Evolutionary conservation across 2,329 filamentous ascomycete genomes (phyloP), one percentile per base, ranked within the genome.

Genomic region (Gnomoniopsis sp.): DNA sequence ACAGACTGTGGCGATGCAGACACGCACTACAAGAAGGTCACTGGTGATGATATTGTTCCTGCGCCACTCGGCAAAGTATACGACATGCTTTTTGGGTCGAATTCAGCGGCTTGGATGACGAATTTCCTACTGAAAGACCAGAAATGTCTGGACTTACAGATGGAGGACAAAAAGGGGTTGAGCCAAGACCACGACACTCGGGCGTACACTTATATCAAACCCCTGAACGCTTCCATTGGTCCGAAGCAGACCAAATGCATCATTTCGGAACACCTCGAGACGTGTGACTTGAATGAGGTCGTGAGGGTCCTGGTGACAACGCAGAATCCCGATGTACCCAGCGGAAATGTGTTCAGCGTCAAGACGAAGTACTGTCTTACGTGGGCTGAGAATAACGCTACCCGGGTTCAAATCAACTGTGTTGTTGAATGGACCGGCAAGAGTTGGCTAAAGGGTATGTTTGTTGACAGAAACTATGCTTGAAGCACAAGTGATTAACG

Each of bases 371-470:
- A 98, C 69, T 96, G 96, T 69, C 80, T 99, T 22, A 90, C 90
- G 53, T 99, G 95, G 95, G 92, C 88, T 3, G 87, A 95, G 53
- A 88, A 87, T 62, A 96, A 96, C 68, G 79, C 86, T 43, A 99
- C 96, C 1, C 84, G 92, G 30, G 77, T 99, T 33, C 86, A 95
- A 62, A 88, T 93, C 76, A 97, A 88, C 65, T 97, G 91, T 71
- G 88, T 87, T 2, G 90, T 97, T 47, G 96, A 99, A 69, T 99
- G 96, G 96, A 88, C 88, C 3, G 93, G 93, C 66, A 99, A 98
- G 80, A 97, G 93, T 77, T 99, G 95, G 95, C 77, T 99, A 49
- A 97, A 95, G 78, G 91, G 93, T 96, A 78, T 34, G 70, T 79
- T 69, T 6, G n/a, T 15, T 38, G 17, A 44, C 19, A 48, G 26